phyloP scores from a whole-genome alignment of 306 rosid species.

The Fragaria vesca region DNA sequence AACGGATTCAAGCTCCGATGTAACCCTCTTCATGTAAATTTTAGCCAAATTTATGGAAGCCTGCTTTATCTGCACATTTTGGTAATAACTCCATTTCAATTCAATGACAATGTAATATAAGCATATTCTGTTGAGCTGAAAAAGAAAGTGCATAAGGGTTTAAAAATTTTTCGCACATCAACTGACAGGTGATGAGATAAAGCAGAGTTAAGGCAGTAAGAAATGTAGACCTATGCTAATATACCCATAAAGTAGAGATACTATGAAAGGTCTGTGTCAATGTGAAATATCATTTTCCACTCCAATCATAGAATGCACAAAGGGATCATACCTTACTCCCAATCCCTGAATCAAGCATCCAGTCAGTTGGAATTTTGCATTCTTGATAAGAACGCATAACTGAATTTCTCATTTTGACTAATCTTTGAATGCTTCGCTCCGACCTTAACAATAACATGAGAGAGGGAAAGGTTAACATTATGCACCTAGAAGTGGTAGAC shows the following conservation, averaged over 20 bases:
- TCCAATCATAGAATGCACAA: background rate
- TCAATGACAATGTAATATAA: background rate
- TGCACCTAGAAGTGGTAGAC: conserved; percentile 6
- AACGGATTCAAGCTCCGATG: conserved; percentile 62
- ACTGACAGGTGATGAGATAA: background rate
- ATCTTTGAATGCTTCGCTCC: conserved; percentile 66
- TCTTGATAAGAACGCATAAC: conserved; percentile 59
- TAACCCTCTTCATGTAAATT: conserved; percentile 84
- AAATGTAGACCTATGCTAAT: background rate
- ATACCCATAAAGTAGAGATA: background rate
- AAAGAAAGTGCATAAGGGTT: background rate
- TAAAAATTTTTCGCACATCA: background rate
- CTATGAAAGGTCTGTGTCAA: background rate
- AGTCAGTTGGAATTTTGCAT: conserved; percentile 67
- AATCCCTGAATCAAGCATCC: conserved; percentile 96
- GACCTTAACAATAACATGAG: conserved; percentile 54
- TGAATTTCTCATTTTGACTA: conserved; percentile 57
- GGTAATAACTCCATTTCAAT: conserved; percentile 18
- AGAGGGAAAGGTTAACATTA: conserved; percentile 21
- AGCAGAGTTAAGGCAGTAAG: background rate
- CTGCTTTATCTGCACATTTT: conserved; percentile 65
- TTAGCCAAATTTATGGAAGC: conserved; percentile 80
- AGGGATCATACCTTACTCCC: conserved; percentile 50
- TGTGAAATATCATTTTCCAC: background rate
- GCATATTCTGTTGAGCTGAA: background rate